These are phyloP conservation scores for Thuidium tamariscinum DNA, from an alignment of 225 moss, liverwort and hornwort genomes.

Conservation along the genomic window DNA sequence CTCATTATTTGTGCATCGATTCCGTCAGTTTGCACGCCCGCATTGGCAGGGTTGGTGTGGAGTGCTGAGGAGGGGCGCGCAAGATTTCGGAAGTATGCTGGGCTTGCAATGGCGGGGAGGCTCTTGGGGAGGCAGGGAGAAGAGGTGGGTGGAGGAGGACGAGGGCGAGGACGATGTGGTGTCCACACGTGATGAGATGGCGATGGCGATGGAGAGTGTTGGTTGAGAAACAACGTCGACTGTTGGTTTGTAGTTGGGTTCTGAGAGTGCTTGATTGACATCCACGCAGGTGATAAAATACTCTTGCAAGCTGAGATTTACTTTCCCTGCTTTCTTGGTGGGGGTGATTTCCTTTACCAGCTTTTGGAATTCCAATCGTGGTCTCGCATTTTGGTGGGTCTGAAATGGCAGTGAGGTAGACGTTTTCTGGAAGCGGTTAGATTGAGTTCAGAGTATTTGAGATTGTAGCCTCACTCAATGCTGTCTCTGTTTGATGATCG, in stretches of 20 bases:
- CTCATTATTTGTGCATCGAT: neutral
- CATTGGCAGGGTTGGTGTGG: neutral
- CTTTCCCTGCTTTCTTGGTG: neutral
- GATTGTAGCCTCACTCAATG: neutral
- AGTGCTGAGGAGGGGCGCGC: no score
- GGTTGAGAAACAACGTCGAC: neutral
- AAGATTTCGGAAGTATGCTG: neutral
- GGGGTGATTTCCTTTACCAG: neutral
- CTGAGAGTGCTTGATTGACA: neutral
- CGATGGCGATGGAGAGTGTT: neutral
- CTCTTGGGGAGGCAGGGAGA: neutral
- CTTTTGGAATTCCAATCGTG: neutral
- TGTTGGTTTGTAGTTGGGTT: neutral
- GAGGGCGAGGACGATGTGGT: neutral
- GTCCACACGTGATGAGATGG: neutral
- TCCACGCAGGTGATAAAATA: neutral
- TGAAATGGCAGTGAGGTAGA: neutral
- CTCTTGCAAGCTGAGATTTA: neutral
- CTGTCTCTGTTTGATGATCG: neutral
- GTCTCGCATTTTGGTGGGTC: neutral
- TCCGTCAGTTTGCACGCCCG: neutral
- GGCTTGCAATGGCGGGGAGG: neutral
- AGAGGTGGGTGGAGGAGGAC: neutral
- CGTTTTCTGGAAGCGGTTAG: neutral
- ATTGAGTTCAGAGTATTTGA: neutral